Conservation (phyloP, 2,329 filamentous ascomycete species). For the Penicillium polonicum region DNA sequence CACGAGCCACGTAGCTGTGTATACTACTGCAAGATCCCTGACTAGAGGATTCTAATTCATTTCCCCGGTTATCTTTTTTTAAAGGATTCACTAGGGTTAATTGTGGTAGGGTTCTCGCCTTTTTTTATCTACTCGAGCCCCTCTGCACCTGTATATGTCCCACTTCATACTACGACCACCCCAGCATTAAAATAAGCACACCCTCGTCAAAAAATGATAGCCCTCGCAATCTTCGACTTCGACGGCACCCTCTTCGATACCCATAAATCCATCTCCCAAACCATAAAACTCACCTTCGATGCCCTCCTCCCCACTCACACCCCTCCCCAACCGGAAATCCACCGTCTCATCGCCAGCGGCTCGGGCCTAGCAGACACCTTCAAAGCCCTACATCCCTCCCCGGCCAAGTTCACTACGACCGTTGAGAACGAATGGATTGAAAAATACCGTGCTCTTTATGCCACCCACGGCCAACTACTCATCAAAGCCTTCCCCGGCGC, state of each 20-base stretch:
- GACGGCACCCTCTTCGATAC: constrained; percentile 23
- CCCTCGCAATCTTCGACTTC: constrained; percentile 19
- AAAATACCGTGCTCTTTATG: constrained; percentile 25
- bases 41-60: neutral
- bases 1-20: neutral
- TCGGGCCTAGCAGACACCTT: constrained; percentile 17
- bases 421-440: constrained; percentile 20
- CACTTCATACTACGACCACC: neutral
- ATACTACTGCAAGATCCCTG: neutral
- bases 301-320: constrained; percentile 10
- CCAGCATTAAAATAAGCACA: neutral
- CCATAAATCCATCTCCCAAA: constrained; percentile 17
- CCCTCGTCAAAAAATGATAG: constrained; percentile 5
- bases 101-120: neutral
- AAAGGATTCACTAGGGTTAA: neutral
- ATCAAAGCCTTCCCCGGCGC: constrained; percentile 21
- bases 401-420: constrained; percentile 1
- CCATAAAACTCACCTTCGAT: constrained; percentile 17
- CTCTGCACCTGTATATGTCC: too few relatives aligned
- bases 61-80: neutral
- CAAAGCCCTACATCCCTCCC: constrained; percentile 8
- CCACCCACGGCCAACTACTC: constrained; percentile 20
- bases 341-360: constrained; percentile 17
- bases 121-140: neutral
- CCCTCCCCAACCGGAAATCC: constrained; percentile 10